A percentile compares a stretch with the other conserved stretches of the same genome.
Evolutionary conservation across 2,329 filamentous ascomycete species (phyloP).

Genomic region (Ophiostoma populinum): DNA sequence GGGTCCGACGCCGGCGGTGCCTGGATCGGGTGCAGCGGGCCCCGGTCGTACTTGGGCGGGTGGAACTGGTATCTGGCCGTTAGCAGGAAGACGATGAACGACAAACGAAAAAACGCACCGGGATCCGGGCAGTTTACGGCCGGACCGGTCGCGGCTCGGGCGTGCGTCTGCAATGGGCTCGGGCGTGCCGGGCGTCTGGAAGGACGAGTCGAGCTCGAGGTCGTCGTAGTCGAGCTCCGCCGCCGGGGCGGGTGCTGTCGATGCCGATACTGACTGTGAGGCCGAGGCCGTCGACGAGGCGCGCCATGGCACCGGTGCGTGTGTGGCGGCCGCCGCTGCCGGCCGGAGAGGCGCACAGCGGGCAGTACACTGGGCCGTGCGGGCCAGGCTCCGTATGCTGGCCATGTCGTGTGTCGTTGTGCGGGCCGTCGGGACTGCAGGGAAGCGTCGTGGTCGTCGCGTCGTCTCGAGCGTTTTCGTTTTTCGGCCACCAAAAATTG

Average conservation of each 20-base stretch:
- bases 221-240: conserved; percentile 20
- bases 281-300: conserved; percentile 1
- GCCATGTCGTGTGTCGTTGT: conserved; percentile 19
- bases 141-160: conserved; percentile 19
- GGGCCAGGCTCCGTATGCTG: conserved; percentile 23
- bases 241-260: neutral
- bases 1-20: conserved; percentile 76
- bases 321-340: neutral
- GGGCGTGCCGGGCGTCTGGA: conserved; percentile 25
- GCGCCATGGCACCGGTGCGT: conserved; percentile 10
- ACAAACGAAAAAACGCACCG: conserved; percentile 18
- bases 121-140: conserved; percentile 27
- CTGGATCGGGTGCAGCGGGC: conserved; percentile 83
- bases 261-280: no score
- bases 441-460: neutral
- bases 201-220: conserved; percentile 32
- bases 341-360: no score
- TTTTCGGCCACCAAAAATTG: conserved; percentile 5
- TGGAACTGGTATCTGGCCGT: conserved; percentile 72
- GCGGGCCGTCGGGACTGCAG: neutral
- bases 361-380: no score
- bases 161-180: conserved; percentile 23
- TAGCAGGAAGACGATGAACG: conserved; percentile 7
- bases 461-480: conserved; percentile 1
- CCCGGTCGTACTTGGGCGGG: conserved; percentile 85